phyloP scores from a whole-genome alignment of 176 grass and related monocot genomes.

The Lolium multiflorum region DNA sequence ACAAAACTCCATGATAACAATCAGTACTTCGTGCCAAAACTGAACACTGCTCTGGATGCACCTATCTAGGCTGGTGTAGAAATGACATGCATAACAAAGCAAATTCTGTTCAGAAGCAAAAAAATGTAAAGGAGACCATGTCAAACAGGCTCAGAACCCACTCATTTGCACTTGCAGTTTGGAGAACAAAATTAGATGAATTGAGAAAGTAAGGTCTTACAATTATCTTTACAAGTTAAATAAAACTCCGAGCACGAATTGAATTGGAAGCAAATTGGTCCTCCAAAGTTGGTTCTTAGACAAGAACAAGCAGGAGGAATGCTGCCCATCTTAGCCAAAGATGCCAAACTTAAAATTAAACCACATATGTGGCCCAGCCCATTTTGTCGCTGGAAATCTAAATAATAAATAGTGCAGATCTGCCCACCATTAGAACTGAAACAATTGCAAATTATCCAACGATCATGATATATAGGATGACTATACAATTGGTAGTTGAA shows the following conservation, averaged over 20 bases:
- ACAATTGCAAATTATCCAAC: neutral
- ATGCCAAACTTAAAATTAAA: neutral
- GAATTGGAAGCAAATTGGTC: neutral
- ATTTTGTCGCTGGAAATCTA: neutral
- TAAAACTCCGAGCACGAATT: neutral
- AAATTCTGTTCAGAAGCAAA: conserved; percentile 22
- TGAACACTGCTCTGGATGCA: neutral
- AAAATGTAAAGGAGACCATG: conserved; percentile 7
- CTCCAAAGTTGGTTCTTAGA: conserved; percentile 21
- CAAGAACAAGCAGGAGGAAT: conserved; percentile 11
- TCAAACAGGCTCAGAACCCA: neutral
- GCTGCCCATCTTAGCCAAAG: conserved; percentile 8
- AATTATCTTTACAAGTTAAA: neutral
- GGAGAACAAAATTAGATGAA: neutral
- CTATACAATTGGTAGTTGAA: neutral
- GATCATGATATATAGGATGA: neutral
- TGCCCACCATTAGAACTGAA: neutral
- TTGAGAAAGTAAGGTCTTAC: neutral
- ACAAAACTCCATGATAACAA: conserved; percentile 22
- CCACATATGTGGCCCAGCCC: neutral
- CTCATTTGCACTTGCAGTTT: neutral
- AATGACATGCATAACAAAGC: conserved; percentile 26
- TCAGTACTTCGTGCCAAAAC: neutral
- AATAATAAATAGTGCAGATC: neutral
- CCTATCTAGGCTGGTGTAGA: conserved; percentile 5